Percentiles rank a stretch among this genome's conserved stretches.
Conservation (phyloP, 495 filamentous ascomycete species). For the Neurospora sp. region DNA sequence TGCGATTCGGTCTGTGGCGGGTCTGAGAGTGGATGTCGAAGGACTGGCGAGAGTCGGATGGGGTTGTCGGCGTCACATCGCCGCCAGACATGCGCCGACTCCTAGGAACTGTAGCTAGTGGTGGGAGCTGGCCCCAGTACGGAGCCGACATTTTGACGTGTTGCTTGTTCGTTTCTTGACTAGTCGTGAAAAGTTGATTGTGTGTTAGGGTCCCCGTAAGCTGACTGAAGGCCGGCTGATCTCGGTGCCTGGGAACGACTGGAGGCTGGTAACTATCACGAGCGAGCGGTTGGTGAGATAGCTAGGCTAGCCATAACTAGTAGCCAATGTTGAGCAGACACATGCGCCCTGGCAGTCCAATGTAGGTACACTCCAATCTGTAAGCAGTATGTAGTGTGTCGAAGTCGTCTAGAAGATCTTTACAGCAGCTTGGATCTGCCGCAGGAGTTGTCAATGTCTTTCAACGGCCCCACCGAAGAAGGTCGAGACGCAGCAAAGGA, state of each 20-base stretch:
- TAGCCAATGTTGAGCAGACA: slow-evolving; percentile 38
- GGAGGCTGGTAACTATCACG: background rate
- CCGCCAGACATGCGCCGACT: slow-evolving; percentile 33
- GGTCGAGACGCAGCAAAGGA: background rate
- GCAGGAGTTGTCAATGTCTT: background rate
- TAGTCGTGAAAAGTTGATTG: background rate
- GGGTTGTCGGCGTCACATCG: slow-evolving; percentile 21
- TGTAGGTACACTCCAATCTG: background rate
- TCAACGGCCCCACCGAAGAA: background rate
- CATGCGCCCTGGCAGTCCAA: slow-evolving; percentile 30
- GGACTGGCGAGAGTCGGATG: slow-evolving; percentile 27
- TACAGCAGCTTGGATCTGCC: background rate
- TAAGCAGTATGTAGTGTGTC: background rate
- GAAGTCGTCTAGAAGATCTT: background rate
- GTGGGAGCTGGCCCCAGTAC: slow-evolving; percentile 35
- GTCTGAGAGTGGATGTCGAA: slow-evolving; percentile 29
- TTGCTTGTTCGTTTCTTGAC: slow-evolving; percentile 15
- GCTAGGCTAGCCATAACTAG: background rate
- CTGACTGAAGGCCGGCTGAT: background rate
- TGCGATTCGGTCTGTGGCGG: slow-evolving; percentile 28
- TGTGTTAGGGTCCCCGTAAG: background rate
- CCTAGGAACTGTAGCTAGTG: slow-evolving; percentile 16
- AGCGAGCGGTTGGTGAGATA: background rate
- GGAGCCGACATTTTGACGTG: slow-evolving; percentile 29
- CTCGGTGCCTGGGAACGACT: background rate